These are phyloP conservation scores for Chlamydomonas schloesseri DNA, from an alignment of 139 green algal species.

Conservation along the genomic window DNA sequence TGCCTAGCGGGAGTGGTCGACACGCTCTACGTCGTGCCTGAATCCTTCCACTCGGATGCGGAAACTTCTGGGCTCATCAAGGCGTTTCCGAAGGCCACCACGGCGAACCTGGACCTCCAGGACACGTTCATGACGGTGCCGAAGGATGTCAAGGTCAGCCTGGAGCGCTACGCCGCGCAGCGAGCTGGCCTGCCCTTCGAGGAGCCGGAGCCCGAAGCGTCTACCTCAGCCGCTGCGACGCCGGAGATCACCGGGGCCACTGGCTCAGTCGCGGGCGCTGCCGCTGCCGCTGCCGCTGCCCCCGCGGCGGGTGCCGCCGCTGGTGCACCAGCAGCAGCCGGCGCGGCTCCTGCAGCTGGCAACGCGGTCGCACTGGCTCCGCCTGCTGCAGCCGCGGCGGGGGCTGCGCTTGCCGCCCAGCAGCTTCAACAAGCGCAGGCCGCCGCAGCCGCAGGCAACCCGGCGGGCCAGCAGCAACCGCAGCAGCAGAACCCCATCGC, in stretches of 20 bases:
- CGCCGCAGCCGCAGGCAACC: not conserved
- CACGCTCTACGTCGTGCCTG: constrained; percentile 39
- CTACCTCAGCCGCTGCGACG: not conserved
- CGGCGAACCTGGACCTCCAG: constrained; percentile 33
- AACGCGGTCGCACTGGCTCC: not conserved
- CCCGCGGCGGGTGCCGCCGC: not conserved
- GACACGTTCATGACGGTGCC: constrained; percentile 38
- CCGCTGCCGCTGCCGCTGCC: not conserved
- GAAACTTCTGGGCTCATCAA: not conserved
- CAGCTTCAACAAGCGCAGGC: not conserved
- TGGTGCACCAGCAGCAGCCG: not conserved
- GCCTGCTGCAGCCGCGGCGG: not conserved
- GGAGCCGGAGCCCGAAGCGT: not conserved
- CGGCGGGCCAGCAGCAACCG: not conserved
- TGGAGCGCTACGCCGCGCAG: constrained; percentile 13
- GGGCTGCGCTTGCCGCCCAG: not conserved
- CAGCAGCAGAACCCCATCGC: constrained; percentile 24
- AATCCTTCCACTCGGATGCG: constrained; percentile 6
- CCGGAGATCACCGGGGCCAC: not conserved
- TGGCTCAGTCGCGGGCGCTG: not conserved
- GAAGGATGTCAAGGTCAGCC: constrained; percentile 28
- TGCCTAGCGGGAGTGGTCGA: constrained; percentile 21
- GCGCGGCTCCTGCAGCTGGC: not conserved
- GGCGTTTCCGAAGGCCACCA: constrained; percentile 30
- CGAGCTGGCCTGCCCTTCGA: not conserved